Evolutionary conservation across 1,284 basidiomycete species (phyloP).

Genomic region (Pascua guehoae): DNA sequence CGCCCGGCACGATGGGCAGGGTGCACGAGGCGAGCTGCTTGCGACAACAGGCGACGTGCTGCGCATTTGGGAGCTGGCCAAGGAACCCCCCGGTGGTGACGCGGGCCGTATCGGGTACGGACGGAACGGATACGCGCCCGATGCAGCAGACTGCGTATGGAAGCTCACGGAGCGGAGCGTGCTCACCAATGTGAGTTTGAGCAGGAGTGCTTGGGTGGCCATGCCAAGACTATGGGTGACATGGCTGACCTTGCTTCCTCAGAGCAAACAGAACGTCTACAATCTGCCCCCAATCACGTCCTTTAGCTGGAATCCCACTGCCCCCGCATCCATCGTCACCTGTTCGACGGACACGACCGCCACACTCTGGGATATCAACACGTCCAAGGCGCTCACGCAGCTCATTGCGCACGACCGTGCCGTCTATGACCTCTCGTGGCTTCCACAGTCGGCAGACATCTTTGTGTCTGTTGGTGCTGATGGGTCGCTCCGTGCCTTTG

Average conservation of each 20-base stretch:
- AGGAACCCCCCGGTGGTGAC: conserved; percentile 39
- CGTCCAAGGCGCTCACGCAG: conserved; percentile 91
- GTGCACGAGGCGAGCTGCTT: conserved; percentile 61
- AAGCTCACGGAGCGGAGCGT: conserved; percentile 45
- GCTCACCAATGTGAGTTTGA: conserved; percentile 71
- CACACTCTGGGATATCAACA: conserved; percentile 96
- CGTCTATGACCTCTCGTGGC: conserved; percentile 74
- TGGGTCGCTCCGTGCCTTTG: conserved; percentile 92
- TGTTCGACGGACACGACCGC: conserved; percentile 95
- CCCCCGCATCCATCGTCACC: conserved; percentile 82
- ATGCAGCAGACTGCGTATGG: conserved; percentile 54
- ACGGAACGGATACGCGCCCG: conserved; percentile 22
- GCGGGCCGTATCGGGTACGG: conserved; percentile 54
- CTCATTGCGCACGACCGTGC: conserved; percentile 97
- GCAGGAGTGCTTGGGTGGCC: background rate
- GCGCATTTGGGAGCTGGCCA: conserved; percentile 77
- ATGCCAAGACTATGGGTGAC: too few species aligned
- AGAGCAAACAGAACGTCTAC: conserved; percentile 71
- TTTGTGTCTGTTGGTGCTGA: conserved; percentile 99
- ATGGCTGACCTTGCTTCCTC: conserved; percentile 27
- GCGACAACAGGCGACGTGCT: conserved; percentile 88
- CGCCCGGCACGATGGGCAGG: conserved; percentile 24
- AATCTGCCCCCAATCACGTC: conserved; percentile 82
- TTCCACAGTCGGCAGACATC: conserved; percentile 95
- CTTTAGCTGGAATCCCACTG: conserved; percentile 92